Conservation (phyloP, 1,284 basidiomycete genomes). For the Phellinidium pouzarii region DNA sequence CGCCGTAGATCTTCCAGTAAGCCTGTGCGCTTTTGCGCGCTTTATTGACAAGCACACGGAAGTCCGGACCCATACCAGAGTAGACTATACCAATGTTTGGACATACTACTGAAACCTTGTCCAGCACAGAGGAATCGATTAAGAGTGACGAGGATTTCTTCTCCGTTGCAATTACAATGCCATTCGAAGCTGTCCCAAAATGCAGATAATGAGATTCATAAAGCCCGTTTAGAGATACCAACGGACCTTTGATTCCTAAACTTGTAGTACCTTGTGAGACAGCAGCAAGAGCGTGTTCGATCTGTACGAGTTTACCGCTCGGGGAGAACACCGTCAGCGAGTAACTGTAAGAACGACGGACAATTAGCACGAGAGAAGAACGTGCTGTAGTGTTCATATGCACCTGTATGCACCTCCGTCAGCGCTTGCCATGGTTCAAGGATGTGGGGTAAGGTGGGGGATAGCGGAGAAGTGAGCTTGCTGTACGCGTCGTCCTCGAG, state of each 20-base stretch:
- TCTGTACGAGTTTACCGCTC: conserved; percentile 97
- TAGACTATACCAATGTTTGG: conserved; percentile 99
- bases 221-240: conserved; percentile 2
- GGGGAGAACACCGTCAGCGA: conserved; percentile 99
- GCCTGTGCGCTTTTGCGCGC: conserved; percentile 97
- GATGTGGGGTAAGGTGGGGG: conserved; percentile 35
- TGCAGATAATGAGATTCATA: conserved; percentile 20
- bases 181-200: conserved; percentile 79
- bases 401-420: conserved; percentile 83
- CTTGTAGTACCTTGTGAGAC: conserved; percentile 96
- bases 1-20: conserved; percentile 99
- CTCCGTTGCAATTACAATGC: conserved; percentile 98
- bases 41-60: conserved; percentile 87
- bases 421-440: conserved; percentile 42
- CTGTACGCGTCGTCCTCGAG: neutral
- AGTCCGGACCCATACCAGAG: conserved; percentile 99
- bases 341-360: conserved; percentile 54
- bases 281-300: conserved; percentile 97
- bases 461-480: neutral
- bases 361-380: conserved; percentile 8
- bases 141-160: conserved; percentile 98
- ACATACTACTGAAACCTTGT: conserved; percentile 94
- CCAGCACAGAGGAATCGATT: conserved; percentile 95
- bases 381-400: conserved; percentile 19
- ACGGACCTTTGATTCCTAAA: conserved; percentile 92